These are phyloP conservation scores for Plasmopara muralis DNA, from an alignment of 352 stramenopile species.

Conservation along the genomic window DNA sequence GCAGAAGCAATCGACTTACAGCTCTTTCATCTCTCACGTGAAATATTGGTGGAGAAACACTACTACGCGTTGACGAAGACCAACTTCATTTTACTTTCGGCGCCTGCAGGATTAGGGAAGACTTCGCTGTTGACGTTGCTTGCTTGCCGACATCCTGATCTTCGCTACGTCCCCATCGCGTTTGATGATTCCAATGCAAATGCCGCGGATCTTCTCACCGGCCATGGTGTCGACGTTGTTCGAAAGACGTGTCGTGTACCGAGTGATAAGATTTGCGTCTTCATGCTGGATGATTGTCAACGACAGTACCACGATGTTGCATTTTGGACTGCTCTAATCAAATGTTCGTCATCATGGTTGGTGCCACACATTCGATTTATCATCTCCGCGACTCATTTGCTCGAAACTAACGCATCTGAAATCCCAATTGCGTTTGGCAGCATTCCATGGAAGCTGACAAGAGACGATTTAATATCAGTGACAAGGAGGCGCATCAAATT, in stretches of 20 bases:
- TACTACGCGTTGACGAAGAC: neutral
- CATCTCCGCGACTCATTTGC: slow-evolving; percentile 9
- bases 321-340: slow-evolving; percentile 9
- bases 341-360: slow-evolving; percentile 5
- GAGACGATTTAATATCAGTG: slow-evolving; percentile 12
- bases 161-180: slow-evolving; percentile 5
- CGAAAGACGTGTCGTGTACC: too few relatives aligned
- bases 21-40: too few relatives aligned
- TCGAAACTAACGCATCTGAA: neutral
- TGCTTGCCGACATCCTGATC: slow-evolving; percentile 4
- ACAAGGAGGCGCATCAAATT: slow-evolving; percentile 7
- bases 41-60: too few relatives aligned
- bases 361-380: slow-evolving; percentile 3
- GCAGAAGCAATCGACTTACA: too few relatives aligned
- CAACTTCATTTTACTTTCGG: too few relatives aligned
- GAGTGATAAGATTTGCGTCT: neutral
- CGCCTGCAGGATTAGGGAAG: slow-evolving; percentile 5
- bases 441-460: slow-evolving; percentile 3
- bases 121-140: slow-evolving; percentile 13
- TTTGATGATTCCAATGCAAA: neutral
- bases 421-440: slow-evolving; percentile 7
- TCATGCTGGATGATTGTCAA: slow-evolving; percentile 15
- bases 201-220: neutral
- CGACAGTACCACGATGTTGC: slow-evolving; percentile 5
- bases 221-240: too few relatives aligned